Evolutionary conservation across 768 basidiomycete genomes (phyloP).

Genomic region (Cytidiella melzeri): DNA sequence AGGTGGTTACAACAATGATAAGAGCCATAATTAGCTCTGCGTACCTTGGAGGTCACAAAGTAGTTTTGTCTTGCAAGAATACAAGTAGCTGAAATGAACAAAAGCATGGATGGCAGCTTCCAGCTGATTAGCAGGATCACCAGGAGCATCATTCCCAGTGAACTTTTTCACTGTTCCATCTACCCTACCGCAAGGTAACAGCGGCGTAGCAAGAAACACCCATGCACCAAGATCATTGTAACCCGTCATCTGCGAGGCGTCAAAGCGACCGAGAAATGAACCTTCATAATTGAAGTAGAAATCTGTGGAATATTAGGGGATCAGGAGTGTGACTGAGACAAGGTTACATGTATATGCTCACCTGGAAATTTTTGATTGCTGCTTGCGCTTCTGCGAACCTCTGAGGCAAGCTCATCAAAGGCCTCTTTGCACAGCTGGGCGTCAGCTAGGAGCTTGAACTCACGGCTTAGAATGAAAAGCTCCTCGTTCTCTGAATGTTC

Average conservation of each 20-base stretch:
- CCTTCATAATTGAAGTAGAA: conserved; percentile 1
- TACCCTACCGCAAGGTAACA: too few species aligned
- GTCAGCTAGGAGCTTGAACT: too few species aligned
- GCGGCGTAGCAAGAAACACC: too few species aligned
- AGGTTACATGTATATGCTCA: not conserved
- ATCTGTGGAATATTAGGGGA: not conserved
- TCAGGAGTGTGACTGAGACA: not conserved
- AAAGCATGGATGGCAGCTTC: not conserved
- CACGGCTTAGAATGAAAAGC: too few species aligned
- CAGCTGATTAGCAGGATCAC: not conserved
- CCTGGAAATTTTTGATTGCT: too few species aligned
- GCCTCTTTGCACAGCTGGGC: too few species aligned
- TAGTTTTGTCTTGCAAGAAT: not conserved
- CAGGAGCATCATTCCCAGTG: not conserved
- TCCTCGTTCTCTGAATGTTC: too few species aligned
- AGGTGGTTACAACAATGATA: not conserved
- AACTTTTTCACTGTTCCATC: not conserved
- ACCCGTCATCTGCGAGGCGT: too few species aligned
- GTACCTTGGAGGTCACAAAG: not conserved
- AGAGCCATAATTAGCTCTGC: not conserved
- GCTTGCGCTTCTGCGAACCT: too few species aligned
- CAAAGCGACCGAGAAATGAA: not conserved
- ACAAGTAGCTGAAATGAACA: not conserved
- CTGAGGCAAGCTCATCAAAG: too few species aligned
- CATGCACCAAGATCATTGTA: too few species aligned